Percentiles rank a stretch among this genome's conserved stretches.
These are phyloP conservation scores for Hyaloscypha variabilis DNA, from an alignment of 495 filamentous ascomycete genomes.

Conservation along the genomic window DNA sequence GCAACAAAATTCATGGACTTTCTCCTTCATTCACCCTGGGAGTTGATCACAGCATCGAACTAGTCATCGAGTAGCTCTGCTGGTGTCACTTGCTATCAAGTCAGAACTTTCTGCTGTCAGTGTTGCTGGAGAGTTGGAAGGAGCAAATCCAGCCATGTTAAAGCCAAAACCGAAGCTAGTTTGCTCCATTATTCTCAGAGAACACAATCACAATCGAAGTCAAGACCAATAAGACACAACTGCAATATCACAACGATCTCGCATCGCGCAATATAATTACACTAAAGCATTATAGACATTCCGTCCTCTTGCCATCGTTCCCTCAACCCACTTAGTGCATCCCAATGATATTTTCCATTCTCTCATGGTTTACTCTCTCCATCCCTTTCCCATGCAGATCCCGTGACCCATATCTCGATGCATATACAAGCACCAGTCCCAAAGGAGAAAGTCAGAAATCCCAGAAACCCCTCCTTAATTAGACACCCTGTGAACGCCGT, in stretches of 20 bases:
- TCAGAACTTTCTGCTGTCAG: too few relatives aligned
- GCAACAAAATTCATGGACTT: too few relatives aligned
- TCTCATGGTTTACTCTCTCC: neutral
- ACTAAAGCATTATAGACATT: slow-evolving; percentile 17
- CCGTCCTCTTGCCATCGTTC: neutral
- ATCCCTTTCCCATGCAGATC: neutral
- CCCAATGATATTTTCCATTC: neutral
- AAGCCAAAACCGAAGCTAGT: too few relatives aligned
- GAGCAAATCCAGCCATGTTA: too few relatives aligned
- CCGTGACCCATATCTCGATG: neutral
- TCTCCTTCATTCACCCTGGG: too few relatives aligned
- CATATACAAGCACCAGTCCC: neutral
- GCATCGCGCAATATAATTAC: slow-evolving; percentile 15
- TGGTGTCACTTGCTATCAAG: too few relatives aligned
- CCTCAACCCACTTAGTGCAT: neutral
- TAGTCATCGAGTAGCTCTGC: too few relatives aligned
- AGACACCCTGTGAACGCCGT: slow-evolving; percentile 7
- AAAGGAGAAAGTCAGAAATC: neutral
- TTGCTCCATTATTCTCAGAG: too few relatives aligned
- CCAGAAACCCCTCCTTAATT: neutral
- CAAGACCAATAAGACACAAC: neutral
- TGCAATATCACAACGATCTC: slow-evolving; percentile 1
- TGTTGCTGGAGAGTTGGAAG: too few relatives aligned
- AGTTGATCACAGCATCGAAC: too few relatives aligned
- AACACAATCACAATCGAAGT: neutral